Conservation (phyloP, 2,329 filamentous ascomycete genomes). For the Talaromyces sp. region DNA sequence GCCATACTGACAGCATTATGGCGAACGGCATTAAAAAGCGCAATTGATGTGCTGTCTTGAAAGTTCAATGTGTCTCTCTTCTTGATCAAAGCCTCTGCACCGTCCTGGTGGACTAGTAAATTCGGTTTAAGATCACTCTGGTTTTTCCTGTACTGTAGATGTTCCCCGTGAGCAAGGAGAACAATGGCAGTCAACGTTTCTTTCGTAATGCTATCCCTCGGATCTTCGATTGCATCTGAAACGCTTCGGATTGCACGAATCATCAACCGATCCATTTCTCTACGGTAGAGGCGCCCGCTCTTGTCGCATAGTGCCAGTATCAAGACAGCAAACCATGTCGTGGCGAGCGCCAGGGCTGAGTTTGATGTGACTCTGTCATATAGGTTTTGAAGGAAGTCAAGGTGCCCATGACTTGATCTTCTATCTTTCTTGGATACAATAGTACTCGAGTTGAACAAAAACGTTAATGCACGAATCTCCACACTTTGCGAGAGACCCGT, state of each 20-base stretch:
- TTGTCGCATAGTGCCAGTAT: not conserved
- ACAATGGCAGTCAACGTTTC: conserved; percentile 14
- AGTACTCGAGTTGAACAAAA: conserved; percentile 2
- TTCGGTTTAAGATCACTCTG: not conserved
- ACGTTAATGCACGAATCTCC: not conserved
- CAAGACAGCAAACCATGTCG: conserved; percentile 14
- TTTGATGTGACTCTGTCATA: not conserved
- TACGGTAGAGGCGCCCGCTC: not conserved
- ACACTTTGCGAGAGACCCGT: conserved; percentile 1
- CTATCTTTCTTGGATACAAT: not conserved
- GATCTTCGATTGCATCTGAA: not conserved
- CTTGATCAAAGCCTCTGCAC: conserved; percentile 15
- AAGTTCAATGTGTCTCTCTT: conserved; percentile 12
- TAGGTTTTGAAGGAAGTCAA: conserved; percentile 11
- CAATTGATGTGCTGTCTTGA: conserved; percentile 6
- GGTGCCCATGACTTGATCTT: conserved; percentile 12
- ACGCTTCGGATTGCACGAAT: not conserved
- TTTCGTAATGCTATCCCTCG: not conserved
- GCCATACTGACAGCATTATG: conserved; percentile 15
- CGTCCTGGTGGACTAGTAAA: conserved; percentile 9
- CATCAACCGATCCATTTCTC: not conserved
- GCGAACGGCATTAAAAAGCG: conserved; percentile 14
- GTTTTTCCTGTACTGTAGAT: not conserved
- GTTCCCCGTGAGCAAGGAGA: conserved; percentile 12
- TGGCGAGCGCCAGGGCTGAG: conserved; percentile 8